Evolutionary conservation across 257 asterid genomes (phyloP), one percentile per base, ranked within the genome.

Genomic region (Solanum habrochaites): DNA sequence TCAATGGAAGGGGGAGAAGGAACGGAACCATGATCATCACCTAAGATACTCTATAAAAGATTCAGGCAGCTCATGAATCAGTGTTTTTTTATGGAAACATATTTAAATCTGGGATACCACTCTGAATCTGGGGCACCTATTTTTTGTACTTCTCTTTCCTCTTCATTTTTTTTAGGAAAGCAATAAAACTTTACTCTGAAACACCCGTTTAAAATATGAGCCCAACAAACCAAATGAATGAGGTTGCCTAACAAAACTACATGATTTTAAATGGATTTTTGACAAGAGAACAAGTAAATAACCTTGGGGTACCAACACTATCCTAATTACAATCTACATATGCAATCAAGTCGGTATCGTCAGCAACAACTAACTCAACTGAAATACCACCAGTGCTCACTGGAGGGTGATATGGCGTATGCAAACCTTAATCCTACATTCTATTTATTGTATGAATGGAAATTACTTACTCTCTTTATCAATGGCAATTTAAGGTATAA

Each of bases 41-140:
- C 87, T 91, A 67, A 96, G 97, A 90, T 95, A 97, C 27, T 91
- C 86, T 81, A 93, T 73, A 67, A 97, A 97, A 77, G 98, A 87
- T 88, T 93, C 94, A 0, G 98, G 99, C 66, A 97, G 98, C 85
- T 93, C 92, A 43, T 90, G 95, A 12, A 95, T 89, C 37, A 74
- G 27, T 80, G 98, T 94, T 90, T 91, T n/a, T n/a, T 94, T 18
- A 97, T 87, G 77, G 99, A 94, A 85, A 89, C 47, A 45, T 92
- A 90, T 87, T 91, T 94, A 91, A 95, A 97, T 82, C 89, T 94
- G 1, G 98, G 99, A 89, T 94, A 95, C 98, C 98, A 95, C 88
- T 94, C 86, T 95, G 99, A 89, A 96, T 94, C 91, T 97, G n/a
- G n/a, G 98, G 90, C 98, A 97, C 88, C 93, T 90, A 82, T 93